Evolutionary conservation across 2,329 filamentous ascomycete species (phyloP), one percentile per base, ranked within the genome.

Genomic region (Gaeumannomyces tritici): DNA sequence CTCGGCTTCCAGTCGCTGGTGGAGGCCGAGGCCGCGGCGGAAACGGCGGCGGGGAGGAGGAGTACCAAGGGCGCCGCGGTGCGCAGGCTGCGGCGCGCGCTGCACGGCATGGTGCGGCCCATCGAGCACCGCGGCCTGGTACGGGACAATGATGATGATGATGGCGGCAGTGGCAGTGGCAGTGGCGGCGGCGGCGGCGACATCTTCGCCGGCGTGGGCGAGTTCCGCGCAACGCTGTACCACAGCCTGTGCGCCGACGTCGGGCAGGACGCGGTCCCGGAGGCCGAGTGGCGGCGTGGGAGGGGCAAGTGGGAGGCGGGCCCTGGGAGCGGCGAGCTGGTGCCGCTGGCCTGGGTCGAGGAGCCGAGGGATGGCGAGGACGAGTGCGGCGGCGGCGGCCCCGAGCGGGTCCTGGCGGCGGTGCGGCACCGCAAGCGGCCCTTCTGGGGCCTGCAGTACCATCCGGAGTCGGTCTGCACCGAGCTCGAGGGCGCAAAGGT

Each of bases 401-500:
- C 69, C 11, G 81, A 84, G 69, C 76, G 81, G 55, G 80, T 92
- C 4, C 74, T 95, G n/a, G 96, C 96, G 90, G 90, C 83, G 0
- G 85, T 88, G 21, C 84, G 80, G 65, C 91, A 96, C 72, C 75
- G 72, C 24, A 70, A 66, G 1, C 87, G 85, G 66, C 92, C 93
- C 0, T 89, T 93, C 66, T 96, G 89, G 87, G 93, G 89, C 0
- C 80, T 96, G 24, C 93, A 96, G 70, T 96, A 95, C 69, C 92
- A 96, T 70, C 92, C 92, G 0, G 92, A 97, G 73, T 96, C 91
- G 0, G 84, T 91, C 18, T 96, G 91, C 72, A 96, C 92, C 4
- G 89, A 90, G 54, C 75, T 79, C 4, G 81, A 83, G 64, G 87
- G 89, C 1, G 83, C 81, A 26, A 75, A 77, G 18, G 79, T 96